A percentile compares a stretch with the other conserved stretches of the same genome.
Evolutionary conservation across 192 early-diverging fungal genomes (phyloP).

Genomic region (Backusella circina): DNA sequence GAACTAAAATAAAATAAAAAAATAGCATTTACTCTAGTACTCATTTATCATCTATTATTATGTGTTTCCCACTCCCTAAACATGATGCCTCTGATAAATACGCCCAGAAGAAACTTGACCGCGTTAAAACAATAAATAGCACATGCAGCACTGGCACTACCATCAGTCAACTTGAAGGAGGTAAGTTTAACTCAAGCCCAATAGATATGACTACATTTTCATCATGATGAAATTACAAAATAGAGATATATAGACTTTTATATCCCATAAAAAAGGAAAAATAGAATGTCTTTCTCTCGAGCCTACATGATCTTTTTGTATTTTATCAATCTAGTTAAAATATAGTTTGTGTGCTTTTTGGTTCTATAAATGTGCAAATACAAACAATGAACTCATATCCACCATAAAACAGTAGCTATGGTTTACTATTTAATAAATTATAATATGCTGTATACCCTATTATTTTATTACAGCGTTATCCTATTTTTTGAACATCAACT

Average conservation of each 20-base stretch:
- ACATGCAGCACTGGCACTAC: not conserved
- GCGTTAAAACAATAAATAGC: not conserved
- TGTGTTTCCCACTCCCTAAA: not conserved
- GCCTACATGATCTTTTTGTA: not conserved
- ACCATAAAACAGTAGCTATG: too few species aligned
- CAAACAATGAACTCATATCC: too few species aligned
- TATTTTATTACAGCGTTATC: too few species aligned
- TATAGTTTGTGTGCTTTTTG: too few species aligned
- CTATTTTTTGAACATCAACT: too few species aligned
- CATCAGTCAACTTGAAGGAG: not conserved
- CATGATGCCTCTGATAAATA: not conserved
- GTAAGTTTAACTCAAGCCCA: not conserved
- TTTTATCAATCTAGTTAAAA: not conserved
- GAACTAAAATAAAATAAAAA: not conserved
- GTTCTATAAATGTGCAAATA: too few species aligned
- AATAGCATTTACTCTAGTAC: too few species aligned
- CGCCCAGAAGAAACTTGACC: not conserved
- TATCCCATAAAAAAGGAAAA: not conserved
- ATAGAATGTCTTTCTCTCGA: not conserved
- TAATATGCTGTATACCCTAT: too few species aligned
- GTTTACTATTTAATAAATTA: too few species aligned
- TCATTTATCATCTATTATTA: not conserved
- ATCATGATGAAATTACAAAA: not conserved
- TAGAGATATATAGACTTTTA: not conserved
- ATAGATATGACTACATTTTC: not conserved